These are phyloP conservation scores for Margaritispora aquatica DNA, from an alignment of 495 filamentous ascomycete species.

Conservation along the genomic window DNA sequence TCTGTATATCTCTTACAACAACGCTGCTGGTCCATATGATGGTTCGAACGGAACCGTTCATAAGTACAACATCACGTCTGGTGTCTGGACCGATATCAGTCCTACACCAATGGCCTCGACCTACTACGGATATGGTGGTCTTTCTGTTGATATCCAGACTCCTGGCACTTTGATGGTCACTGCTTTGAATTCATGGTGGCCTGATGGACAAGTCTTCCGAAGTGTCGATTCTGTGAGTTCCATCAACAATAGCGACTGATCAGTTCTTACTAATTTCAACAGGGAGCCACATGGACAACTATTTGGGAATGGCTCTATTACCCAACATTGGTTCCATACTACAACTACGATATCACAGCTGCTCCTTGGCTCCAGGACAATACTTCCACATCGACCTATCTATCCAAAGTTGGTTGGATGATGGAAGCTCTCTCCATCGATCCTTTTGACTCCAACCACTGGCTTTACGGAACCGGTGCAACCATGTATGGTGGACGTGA, in stretches of 20 bases:
- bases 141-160: constrained; percentile 45
- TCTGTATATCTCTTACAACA: constrained; percentile 48
- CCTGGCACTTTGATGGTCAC: constrained; percentile 51
- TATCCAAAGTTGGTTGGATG: constrained; percentile 52
- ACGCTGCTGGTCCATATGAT: constrained; percentile 50
- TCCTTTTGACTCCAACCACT: constrained; percentile 53
- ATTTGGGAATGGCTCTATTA: constrained; percentile 3
- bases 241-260: too few species aligned
- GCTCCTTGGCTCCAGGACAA: constrained; percentile 27
- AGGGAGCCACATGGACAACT: constrained; percentile 11
- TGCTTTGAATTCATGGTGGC: constrained; percentile 52
- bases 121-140: constrained; percentile 48
- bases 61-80: constrained; percentile 41
- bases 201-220: constrained; percentile 49
- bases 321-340: constrained; percentile 32
- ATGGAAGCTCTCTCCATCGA: constrained; percentile 55
- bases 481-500: constrained; percentile 35
- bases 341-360: constrained; percentile 28
- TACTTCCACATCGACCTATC: constrained; percentile 19
- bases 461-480: constrained; percentile 24
- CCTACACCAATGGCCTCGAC: constrained; percentile 38
- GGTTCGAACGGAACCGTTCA: constrained; percentile 44
- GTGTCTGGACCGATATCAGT: constrained; percentile 48
- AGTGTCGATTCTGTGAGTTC: constrained; percentile 43
- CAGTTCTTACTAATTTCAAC: background rate